Base-by-base conservation (phyloP, 768 basidiomycete species). In the Boletus bicolor region DNA sequence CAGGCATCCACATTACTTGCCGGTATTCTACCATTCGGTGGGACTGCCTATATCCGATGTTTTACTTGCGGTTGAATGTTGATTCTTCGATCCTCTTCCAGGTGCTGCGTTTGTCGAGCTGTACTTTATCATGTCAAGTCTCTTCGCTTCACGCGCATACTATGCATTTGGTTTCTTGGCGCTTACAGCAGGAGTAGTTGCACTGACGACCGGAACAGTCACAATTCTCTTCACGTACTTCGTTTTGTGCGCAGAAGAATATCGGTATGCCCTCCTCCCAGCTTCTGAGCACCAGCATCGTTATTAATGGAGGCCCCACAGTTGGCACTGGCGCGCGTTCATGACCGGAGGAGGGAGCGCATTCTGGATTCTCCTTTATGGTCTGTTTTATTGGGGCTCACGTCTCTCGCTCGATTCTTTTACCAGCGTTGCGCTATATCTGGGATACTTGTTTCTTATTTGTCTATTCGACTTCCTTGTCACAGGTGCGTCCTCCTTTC, bases 291-390 rank as follows among this genome's bases (percentile, higher is more conserved):
- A 44, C n/a, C 4, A 35, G 34, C 41, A 47, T 34, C 37, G 4
- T 46, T 50, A 19, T 56, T 59, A 36, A 64, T 44, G 9, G 43
- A 17, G 38, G 17, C 43, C 43, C 53, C 2, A 21, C n/a, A 90
- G 93, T 55, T 98, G 95, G 95, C 95, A 98, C 56, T 98, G 96
- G 96, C 84, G 93, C 44, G 82, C 92, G 5, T 97, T 98, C 79
- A 64, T 95, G 58, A 88, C 85, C 32, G 96, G 96, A 36, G 96
- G 93, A 9, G 93, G 94, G 24, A 91, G 89, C 57, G 88, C 93
- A 4, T 83, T 95, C 70, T 98, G 95, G 95, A 75, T 98, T 26
- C 73, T 95, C 49, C 80, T 81, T 11, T 98, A 97, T 67, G 95
- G 93, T 3, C 65, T 93, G 10, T 92, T 92, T 74, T 93, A 92